phyloP scores from a whole-genome alignment of 371 early-diverging fungal species.

The Lichtheimia hyalospora region DNA sequence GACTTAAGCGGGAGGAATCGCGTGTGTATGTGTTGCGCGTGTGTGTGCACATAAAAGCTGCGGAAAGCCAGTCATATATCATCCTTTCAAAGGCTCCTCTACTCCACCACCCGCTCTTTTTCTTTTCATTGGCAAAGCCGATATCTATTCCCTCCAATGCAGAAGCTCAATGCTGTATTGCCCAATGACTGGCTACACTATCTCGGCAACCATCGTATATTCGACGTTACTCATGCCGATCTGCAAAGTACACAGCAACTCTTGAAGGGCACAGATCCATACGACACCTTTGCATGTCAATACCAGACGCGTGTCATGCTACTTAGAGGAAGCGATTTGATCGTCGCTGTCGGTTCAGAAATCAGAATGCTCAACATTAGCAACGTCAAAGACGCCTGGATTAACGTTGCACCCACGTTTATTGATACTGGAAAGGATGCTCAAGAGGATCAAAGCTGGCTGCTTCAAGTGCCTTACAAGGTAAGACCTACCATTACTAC shows the following conservation, averaged over 20 bases:
- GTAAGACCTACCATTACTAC: conserved; percentile 15
- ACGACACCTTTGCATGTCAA: conserved; percentile 10
- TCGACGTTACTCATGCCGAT: conserved; percentile 3
- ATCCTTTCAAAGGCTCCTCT: not conserved
- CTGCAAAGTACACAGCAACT: not conserved
- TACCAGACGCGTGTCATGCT: conserved; percentile 31
- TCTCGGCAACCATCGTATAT: conserved; percentile 15
- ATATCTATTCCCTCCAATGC: not conserved
- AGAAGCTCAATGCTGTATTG: conserved; percentile 7
- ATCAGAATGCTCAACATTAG: conserved; percentile 38
- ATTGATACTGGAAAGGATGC: conserved; percentile 5
- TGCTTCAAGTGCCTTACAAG: conserved; percentile 36
- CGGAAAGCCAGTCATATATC: no score
- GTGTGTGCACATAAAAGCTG: no score
- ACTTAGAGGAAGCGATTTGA: conserved; percentile 35
- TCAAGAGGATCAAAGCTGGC: conserved; percentile 19
- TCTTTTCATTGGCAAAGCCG: not conserved
- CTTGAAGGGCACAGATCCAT: conserved; percentile 4
- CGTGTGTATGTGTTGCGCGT: no score
- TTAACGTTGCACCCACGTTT: conserved; percentile 21
- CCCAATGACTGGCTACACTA: conserved; percentile 20
- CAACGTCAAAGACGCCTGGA: conserved; percentile 41
- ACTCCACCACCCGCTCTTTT: not conserved
- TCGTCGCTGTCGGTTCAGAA: conserved; percentile 34
- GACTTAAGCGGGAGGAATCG: no score